These are phyloP conservation scores for Litchi chinensis DNA, from an alignment of 345 rosid genomes.

Conservation along the genomic window DNA sequence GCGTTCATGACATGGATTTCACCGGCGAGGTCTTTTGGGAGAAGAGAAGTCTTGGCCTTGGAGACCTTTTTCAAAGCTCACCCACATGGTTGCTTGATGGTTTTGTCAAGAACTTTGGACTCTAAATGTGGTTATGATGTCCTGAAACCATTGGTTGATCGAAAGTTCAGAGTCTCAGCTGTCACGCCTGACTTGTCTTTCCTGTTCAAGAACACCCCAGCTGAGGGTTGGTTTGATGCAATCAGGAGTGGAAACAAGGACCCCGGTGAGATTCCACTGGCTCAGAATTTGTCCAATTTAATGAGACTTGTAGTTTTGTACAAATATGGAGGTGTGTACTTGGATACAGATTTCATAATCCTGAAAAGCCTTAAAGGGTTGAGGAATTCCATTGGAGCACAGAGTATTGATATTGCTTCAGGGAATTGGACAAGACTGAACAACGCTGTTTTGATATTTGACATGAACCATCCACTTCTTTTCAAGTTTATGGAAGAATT, in stretches of 20 bases:
- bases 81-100: constrained; percentile 66
- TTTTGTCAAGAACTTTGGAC: constrained; percentile 69
- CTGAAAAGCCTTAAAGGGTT: constrained; percentile 51
- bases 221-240: constrained; percentile 63
- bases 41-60: constrained; percentile 53
- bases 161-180: constrained; percentile 49
- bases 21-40: constrained; percentile 46
- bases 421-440: constrained; percentile 75
- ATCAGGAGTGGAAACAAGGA: constrained; percentile 63
- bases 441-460: constrained; percentile 75
- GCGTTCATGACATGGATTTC: constrained; percentile 94
- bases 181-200: constrained; percentile 62
- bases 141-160: constrained; percentile 58
- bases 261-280: constrained; percentile 74
- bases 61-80: constrained; percentile 70
- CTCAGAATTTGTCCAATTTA: constrained; percentile 77
- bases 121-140: constrained; percentile 49
- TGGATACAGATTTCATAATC: constrained; percentile 79
- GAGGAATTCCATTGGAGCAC: constrained; percentile 79
- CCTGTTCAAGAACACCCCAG: constrained; percentile 67
- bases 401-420: constrained; percentile 46
- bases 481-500: constrained; percentile 69
- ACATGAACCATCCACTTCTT: constrained; percentile 64
- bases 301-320: constrained; percentile 64
- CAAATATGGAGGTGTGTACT: constrained; percentile 77